Evolutionary conservation across 73 alveolate species (phyloP), one percentile per base, ranked within the genome.

Genomic region (Uronychia setigera): DNA sequence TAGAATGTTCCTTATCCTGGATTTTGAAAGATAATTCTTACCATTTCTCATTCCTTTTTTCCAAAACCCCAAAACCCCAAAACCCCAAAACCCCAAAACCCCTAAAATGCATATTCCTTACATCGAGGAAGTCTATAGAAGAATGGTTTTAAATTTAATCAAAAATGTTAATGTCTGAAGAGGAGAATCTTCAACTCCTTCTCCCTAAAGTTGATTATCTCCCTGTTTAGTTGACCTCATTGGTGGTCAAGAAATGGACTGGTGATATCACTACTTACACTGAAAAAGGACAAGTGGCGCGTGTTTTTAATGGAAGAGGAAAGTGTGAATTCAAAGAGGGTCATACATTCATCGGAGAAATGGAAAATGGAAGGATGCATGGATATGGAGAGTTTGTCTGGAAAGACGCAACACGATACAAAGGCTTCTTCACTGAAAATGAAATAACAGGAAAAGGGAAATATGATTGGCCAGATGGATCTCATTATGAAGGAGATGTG

Each of bases 51-150:
- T 90, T 29, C 99, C 99, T 87, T 89, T 91, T 76, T 92, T 96
- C 99, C 99, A 98, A 60, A 95, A 91, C 0, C 99, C 99, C 33
- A 97, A n/a, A n/a, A n/a, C n/a, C n/a, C n/a, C n/a, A n/a, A n/a
- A n/a, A n/a, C n/a, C n/a, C n/a, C n/a, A n/a, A n/a, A n/a, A n/a
- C n/a, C n/a, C n/a, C n/a, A n/a, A n/a, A n/a, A n/a, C n/a, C n/a
- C n/a, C n/a, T n/a, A n/a, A n/a, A n/a, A n/a, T n/a, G n/a, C n/a
- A n/a, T n/a, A n/a, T n/a, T n/a, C n/a, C n/a, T n/a, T n/a, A n/a
- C n/a, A n/a, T n/a, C n/a, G n/a, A n/a, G n/a, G n/a, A n/a, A n/a
- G n/a, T n/a, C n/a, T n/a, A n/a, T n/a, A n/a, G n/a, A n/a, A n/a
- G n/a, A n/a, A n/a, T n/a, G n/a, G n/a, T n/a, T n/a, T n/a, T n/a